Conservation (phyloP, 352 stramenopile species). For the Chrysophaeum taylorii region DNA sequence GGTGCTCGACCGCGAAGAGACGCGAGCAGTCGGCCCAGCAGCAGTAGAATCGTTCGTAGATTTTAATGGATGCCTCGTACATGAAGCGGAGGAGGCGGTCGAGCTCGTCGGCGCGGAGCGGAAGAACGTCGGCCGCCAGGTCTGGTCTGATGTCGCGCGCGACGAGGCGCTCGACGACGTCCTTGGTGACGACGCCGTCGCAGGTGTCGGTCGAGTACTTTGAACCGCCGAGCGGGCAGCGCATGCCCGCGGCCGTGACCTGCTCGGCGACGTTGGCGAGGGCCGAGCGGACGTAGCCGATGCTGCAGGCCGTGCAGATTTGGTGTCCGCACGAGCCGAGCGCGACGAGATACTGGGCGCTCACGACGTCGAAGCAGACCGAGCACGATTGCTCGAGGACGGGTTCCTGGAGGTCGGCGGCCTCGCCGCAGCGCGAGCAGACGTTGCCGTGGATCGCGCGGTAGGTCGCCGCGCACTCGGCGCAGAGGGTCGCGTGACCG, state of each 20-base stretch:
- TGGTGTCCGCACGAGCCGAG: not conserved
- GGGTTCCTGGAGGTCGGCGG: not conserved
- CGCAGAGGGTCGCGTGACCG: not conserved
- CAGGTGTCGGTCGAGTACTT: not conserved
- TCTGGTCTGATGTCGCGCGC: not conserved
- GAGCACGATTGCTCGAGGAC: not conserved
- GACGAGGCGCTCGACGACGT: not conserved
- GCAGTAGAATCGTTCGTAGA: not conserved
- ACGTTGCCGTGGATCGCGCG: no score
- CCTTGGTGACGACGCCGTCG: not conserved
- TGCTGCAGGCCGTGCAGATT: not conserved
- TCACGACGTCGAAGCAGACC: not conserved
- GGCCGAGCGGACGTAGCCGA: not conserved
- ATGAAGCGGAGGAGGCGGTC: not conserved
- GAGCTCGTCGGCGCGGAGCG: not conserved
- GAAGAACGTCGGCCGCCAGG: no score
- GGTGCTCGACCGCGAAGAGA: not conserved
- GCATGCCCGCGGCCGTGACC: not conserved
- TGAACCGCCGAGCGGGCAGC: conserved; percentile 3
- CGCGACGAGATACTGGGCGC: not conserved
- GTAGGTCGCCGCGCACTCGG: not conserved
- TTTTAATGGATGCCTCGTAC: not conserved
- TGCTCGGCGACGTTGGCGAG: not conserved
- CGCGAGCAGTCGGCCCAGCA: not conserved
- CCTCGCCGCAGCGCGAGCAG: not conserved